These are phyloP conservation scores for Moricandia moricandioides DNA, from an alignment of 345 rosid genomes.

Conservation along the genomic window DNA sequence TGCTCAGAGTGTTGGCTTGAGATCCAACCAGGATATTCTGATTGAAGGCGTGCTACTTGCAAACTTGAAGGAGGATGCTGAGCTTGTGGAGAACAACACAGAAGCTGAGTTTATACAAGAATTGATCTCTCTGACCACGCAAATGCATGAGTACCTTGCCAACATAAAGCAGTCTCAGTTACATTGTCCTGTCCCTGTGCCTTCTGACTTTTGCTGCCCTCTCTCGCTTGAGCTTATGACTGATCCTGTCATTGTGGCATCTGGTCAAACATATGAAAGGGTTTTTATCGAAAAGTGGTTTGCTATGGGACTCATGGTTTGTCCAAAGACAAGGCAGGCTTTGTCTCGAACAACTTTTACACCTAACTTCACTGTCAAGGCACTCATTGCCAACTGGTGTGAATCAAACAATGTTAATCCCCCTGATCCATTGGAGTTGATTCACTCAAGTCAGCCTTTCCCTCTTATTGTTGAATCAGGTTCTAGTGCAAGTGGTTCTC, in stretches of 20 bases:
- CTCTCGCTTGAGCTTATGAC: conserved; percentile 93
- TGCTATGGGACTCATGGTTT: conserved; percentile 81
- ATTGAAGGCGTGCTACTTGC: conserved; percentile 84
- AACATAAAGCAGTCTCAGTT: conserved; percentile 62
- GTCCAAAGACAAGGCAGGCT: conserved; percentile 84
- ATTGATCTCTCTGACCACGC: conserved; percentile 52
- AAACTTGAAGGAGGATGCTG: conserved; percentile 77
- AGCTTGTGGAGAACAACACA: conserved; percentile 57
- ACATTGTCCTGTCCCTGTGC: conserved; percentile 12
- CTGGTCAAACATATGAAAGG: conserved; percentile 93
- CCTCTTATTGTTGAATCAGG: conserved; percentile 47
- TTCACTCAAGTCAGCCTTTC: conserved; percentile 46
- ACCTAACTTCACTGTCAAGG: conserved; percentile 88
- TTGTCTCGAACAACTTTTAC: conserved; percentile 66
- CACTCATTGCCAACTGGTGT: conserved; percentile 90
- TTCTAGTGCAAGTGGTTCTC: conserved; percentile 47
- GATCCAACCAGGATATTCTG: conserved; percentile 81
- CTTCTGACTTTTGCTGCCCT: conserved; percentile 84
- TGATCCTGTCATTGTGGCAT: conserved; percentile 87
- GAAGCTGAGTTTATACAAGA: conserved; percentile 63
- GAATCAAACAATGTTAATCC: conserved; percentile 73
- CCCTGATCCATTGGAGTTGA: conserved; percentile 69
- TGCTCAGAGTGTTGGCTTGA: conserved; percentile 64
- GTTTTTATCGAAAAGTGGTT: conserved; percentile 83
- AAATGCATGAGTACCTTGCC: conserved; percentile 69